Evolutionary conservation across 805 yeast species (phyloP).

Genomic region (Kluyveromyces wickerhamii): DNA sequence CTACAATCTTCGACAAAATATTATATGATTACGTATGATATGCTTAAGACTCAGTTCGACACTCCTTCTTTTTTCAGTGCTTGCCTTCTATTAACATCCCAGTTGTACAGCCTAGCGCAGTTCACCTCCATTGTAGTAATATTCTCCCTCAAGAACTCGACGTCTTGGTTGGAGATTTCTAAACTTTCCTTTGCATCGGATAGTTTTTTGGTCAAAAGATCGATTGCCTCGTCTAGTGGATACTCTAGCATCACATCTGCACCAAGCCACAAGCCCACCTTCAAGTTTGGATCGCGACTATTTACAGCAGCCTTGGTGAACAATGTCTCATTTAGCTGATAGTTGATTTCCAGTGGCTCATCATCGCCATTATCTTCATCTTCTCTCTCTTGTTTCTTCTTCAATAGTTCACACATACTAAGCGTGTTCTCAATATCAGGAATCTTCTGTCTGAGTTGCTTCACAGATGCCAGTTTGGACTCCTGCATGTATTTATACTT

Average conservation of each 20-base stretch:
- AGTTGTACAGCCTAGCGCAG: slow-evolving; percentile 83
- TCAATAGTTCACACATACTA: slow-evolving; percentile 57
- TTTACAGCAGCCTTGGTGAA: slow-evolving; percentile 75
- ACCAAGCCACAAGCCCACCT: slow-evolving; percentile 91
- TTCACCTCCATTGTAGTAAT: slow-evolving; percentile 98
- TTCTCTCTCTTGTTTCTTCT: slow-evolving; percentile 36
- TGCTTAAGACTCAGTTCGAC: slow-evolving; percentile 33
- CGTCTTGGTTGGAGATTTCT: slow-evolving; percentile 66
- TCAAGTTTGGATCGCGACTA: slow-evolving; percentile 36
- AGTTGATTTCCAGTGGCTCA: slow-evolving; percentile 59
- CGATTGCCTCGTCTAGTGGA: slow-evolving; percentile 80
- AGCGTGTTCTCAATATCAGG: slow-evolving; percentile 92
- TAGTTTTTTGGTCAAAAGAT: slow-evolving; percentile 55
- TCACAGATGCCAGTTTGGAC: slow-evolving; percentile 23
- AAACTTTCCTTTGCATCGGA: slow-evolving; percentile 52
- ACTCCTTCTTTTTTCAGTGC: slow-evolving; percentile 37
- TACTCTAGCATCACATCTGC: slow-evolving; percentile 97
- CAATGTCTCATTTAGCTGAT: slow-evolving; percentile 88
- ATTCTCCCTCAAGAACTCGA: slow-evolving; percentile 82
- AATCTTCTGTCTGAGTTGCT: slow-evolving; percentile 43
- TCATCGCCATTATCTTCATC: slow-evolving; percentile 29
- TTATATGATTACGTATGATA: no score
- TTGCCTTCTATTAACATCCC: slow-evolving; percentile 75
- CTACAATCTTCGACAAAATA: no score
- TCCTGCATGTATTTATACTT: slow-evolving; percentile 84